These are phyloP conservation scores for Leccinum olivaceopallidum DNA, from an alignment of 768 basidiomycete species.

Conservation along the genomic window DNA sequence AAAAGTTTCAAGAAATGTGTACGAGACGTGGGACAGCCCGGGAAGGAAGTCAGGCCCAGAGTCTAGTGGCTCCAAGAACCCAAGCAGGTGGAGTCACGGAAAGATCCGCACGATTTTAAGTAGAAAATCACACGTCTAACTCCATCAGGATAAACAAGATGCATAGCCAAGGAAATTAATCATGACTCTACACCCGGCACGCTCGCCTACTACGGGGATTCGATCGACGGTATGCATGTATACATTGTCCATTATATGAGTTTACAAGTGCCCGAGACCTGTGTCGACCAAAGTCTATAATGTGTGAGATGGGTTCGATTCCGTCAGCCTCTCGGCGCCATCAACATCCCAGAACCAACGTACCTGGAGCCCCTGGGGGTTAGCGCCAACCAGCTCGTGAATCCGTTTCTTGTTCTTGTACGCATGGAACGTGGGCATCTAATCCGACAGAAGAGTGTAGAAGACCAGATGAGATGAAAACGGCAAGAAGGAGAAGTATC, in stretches of 20 bases:
- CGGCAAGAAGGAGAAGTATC: not conserved
- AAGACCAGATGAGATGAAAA: not conserved
- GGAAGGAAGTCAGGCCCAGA: no score
- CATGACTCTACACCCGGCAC: no score
- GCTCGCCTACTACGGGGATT: no score
- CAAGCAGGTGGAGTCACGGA: not conserved
- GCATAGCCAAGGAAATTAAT: no score
- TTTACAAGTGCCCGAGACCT: rapidly evolving
- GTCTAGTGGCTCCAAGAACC: no score
- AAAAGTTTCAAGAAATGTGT: not conserved
- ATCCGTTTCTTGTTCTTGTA: not conserved
- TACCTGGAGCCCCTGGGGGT: not conserved
- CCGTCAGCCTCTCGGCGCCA: not conserved
- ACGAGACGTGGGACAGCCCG: no score
- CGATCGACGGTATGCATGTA: not conserved
- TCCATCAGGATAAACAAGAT: not conserved
- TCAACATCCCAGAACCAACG: not conserved
- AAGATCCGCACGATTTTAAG: not conserved
- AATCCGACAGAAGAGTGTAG: not conserved
- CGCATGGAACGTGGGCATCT: conserved; percentile 25
- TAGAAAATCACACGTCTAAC: not conserved
- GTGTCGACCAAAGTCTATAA: not conserved
- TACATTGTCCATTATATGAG: not conserved
- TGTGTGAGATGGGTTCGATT: not conserved
- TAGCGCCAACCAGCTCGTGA: not conserved